Conservation (phyloP, 2,329 filamentous ascomycete species). For the Arthroderma uncinatum region DNA sequence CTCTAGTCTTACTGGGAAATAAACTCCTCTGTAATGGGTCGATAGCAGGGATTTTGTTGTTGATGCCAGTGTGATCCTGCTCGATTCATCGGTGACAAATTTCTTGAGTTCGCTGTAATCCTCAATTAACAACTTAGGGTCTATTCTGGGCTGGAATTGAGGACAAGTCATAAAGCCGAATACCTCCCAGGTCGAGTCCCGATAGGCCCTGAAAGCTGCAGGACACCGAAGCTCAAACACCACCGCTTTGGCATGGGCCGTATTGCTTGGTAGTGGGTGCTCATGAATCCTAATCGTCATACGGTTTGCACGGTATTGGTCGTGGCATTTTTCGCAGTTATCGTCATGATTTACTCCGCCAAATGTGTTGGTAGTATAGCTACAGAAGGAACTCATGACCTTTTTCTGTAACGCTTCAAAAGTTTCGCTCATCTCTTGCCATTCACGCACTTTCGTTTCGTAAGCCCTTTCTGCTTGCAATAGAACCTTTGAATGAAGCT, state of each 20-base stretch:
- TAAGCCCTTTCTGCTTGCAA: slow-evolving; percentile 20
- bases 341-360: slow-evolving; percentile 24
- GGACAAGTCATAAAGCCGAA: neutral
- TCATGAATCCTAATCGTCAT: slow-evolving; percentile 42
- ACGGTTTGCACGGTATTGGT: slow-evolving; percentile 25
- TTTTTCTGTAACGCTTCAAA: slow-evolving; percentile 30
- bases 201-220: slow-evolving; percentile 37
- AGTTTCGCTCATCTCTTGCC: slow-evolving; percentile 23
- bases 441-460: slow-evolving; percentile 32
- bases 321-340: slow-evolving; percentile 38
- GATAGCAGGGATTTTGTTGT: slow-evolving; percentile 36
- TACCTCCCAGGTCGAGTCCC: slow-evolving; percentile 42
- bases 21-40: slow-evolving; percentile 39
- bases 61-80: slow-evolving; percentile 34
- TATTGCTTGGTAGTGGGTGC: slow-evolving; percentile 36
- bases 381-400: slow-evolving; percentile 26
- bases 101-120: slow-evolving; percentile 25
- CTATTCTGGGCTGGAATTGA: neutral
- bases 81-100: slow-evolving; percentile 14
- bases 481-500: slow-evolving; percentile 28
- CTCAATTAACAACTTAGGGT: slow-evolving; percentile 22
- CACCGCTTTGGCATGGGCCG: slow-evolving; percentile 30
- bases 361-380: slow-evolving; percentile 14
- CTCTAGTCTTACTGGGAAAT: slow-evolving; percentile 33
- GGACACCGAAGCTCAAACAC: slow-evolving; percentile 45